Evolutionary conservation across 176 grass and related monocot species (phyloP).

Genomic region (Carex kokanica): DNA sequence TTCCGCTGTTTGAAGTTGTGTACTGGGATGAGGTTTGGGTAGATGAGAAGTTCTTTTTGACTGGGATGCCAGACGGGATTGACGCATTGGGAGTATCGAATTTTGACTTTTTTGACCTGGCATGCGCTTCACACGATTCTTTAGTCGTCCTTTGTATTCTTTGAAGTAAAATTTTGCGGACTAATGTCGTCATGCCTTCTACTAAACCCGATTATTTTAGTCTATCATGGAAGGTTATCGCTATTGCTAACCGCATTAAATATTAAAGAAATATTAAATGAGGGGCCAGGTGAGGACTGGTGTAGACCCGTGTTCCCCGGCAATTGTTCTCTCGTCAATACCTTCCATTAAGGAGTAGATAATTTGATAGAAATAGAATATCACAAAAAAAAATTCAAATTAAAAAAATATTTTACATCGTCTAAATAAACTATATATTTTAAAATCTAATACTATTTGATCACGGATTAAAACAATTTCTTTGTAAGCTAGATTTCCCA

Average conservation of each 20-base stretch:
- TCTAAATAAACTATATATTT: too few species aligned
- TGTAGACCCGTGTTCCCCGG: not conserved
- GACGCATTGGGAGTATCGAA: conserved; percentile 30
- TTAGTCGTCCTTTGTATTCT: not conserved
- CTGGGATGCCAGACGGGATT: conserved; percentile 16
- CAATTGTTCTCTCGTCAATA: not conserved
- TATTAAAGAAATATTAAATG: not conserved
- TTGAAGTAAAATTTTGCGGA: not conserved
- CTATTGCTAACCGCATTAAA: not conserved
- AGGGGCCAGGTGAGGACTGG: not conserved
- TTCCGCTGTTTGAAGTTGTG: not conserved
- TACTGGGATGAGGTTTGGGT: conserved; percentile 9
- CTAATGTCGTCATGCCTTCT: not conserved
- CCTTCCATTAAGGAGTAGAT: not conserved
- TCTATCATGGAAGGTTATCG: not conserved
- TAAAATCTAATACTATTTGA: too few species aligned
- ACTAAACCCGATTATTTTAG: not conserved
- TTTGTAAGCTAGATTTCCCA: too few species aligned
- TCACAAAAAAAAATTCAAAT: too few species aligned
- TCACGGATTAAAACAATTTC: too few species aligned
- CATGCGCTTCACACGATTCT: not conserved
- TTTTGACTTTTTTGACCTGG: conserved; percentile 37
- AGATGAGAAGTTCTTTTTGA: conserved; percentile 29
- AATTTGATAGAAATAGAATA: not conserved
- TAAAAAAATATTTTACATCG: too few species aligned